Percentiles rank a stretch among this genome's conserved stretches.
These are phyloP conservation scores for Magnolia kwangsiensis DNA, from an alignment of 164 flowering plant species.

Conservation along the genomic window DNA sequence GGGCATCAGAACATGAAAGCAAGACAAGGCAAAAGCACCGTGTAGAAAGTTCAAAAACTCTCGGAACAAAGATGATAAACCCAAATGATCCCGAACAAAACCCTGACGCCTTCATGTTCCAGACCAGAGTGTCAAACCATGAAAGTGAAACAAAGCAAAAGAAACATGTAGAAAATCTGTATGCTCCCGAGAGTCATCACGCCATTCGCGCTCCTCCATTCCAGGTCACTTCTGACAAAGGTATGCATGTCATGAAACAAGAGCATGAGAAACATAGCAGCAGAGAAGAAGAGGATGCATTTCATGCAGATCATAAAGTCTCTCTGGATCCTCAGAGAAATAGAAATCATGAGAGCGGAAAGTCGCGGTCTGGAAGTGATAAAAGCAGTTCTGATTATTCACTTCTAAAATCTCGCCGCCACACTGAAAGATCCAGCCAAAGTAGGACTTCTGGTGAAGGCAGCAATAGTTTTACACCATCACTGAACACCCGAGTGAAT, in stretches of 20 bases:
- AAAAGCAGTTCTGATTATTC: slow-evolving; percentile 34
- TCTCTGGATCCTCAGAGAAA: slow-evolving; percentile 8
- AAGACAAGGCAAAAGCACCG: not conserved
- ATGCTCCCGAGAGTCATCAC: not conserved
- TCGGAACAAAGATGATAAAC: slow-evolving; percentile 32
- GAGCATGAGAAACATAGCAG: not conserved
- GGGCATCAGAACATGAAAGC: not conserved
- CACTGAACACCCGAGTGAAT: slow-evolving; percentile 20
- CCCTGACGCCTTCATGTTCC: slow-evolving; percentile 39
- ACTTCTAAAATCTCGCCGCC: slow-evolving; percentile 18
- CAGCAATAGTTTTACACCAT: slow-evolving; percentile 13
- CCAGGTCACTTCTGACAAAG: slow-evolving; percentile 11
- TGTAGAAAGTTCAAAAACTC: not conserved
- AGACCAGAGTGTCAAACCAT: not conserved
- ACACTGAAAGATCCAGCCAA: slow-evolving; percentile 18
- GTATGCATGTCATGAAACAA: not conserved
- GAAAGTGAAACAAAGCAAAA: not conserved
- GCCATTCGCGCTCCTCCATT: slow-evolving; percentile 2
- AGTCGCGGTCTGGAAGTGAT: slow-evolving; percentile 31
- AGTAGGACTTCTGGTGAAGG: slow-evolving; percentile 22
- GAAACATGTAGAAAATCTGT: not conserved
- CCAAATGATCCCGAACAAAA: slow-evolving; percentile 73
- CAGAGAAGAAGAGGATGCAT: slow-evolving; percentile 5
- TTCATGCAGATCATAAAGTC: not conserved
- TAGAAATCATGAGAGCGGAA: slow-evolving; percentile 17